Percentiles rank a stretch among this genome's conserved stretches.
Conservation (phyloP, 2,329 filamentous ascomycete genomes). For the Zymoseptoria ardabiliae region DNA sequence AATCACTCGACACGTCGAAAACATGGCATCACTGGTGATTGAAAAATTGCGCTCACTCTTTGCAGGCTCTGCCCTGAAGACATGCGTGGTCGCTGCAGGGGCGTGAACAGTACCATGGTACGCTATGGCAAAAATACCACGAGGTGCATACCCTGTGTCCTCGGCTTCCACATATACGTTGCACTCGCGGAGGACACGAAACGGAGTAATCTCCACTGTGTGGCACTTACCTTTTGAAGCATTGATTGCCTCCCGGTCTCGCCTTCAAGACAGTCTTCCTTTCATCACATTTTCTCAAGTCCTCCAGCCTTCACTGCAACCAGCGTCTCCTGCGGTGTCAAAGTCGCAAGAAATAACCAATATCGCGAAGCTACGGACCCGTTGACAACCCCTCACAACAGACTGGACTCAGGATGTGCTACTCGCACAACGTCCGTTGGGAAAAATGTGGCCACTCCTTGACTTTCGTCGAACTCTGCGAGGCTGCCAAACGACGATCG, state of each 20-base stretch:
- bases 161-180: too few species aligned
- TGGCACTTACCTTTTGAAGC: too few species aligned
- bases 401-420: not conserved
- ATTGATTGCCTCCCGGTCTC: too few species aligned
- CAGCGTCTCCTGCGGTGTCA: too few species aligned
- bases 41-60: not conserved
- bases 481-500: constrained; percentile 8
- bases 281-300: too few species aligned
- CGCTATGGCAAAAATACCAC: not conserved
- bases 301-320: too few species aligned
- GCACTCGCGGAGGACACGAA: too few species aligned
- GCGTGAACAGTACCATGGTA: not conserved
- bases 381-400: not conserved
- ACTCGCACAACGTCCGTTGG: constrained; percentile 11
- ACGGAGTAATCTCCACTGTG: too few species aligned
- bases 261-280: too few species aligned
- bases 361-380: too few species aligned
- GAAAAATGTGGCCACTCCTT: constrained; percentile 16
- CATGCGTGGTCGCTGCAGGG: not conserved
- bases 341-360: too few species aligned
- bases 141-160: not conserved
- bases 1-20: not conserved
- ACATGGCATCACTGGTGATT: too few species aligned
- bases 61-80: not conserved
- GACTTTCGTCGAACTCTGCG: constrained; percentile 12